phyloP scores from a whole-genome alignment of 169 alveolate species.

The Plasmodium gallinaceum region DNA sequence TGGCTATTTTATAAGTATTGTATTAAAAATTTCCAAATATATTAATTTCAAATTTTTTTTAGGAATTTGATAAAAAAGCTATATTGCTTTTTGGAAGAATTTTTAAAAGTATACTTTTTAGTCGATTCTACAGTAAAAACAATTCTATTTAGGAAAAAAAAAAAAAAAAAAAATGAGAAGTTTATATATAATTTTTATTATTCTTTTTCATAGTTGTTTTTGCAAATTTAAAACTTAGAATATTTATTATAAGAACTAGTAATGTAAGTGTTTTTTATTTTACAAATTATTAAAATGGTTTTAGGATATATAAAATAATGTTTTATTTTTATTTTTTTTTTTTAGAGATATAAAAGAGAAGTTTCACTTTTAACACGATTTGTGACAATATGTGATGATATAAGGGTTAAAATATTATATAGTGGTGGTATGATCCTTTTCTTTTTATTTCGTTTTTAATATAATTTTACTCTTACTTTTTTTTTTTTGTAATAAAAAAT shows the following conservation, averaged over 20 bases:
- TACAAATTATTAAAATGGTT: background rate
- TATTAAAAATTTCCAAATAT: background rate
- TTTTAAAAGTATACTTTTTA: conserved; percentile 36
- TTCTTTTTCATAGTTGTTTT: conserved; percentile 20
- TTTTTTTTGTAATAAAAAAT: background rate
- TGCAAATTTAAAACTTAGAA: conserved; percentile 30
- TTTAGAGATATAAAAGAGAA: conserved; percentile 56
- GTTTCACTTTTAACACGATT: conserved; percentile 10
- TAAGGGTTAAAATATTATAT: conserved; percentile 42
- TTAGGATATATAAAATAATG: background rate
- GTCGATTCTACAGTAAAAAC: conserved; percentile 25
- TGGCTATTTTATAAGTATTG: background rate
- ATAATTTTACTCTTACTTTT: background rate
- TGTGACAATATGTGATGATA: conserved; percentile 42
- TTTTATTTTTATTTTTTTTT: background rate
- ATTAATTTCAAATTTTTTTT: conserved; percentile 4
- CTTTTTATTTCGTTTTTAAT: background rate
- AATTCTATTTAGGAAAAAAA: background rate
- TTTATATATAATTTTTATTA: background rate
- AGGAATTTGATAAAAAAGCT: conserved; percentile 61
- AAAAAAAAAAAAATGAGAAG: conserved; percentile 7
- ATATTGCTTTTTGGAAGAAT: conserved; percentile 37
- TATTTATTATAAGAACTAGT: conserved; percentile 60
- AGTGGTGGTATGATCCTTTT: conserved; percentile 31
- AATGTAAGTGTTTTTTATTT: conserved; percentile 28